These are phyloP conservation scores for Setomelanomma holmii DNA, from an alignment of 2,329 filamentous ascomycete genomes.

Conservation along the genomic window DNA sequence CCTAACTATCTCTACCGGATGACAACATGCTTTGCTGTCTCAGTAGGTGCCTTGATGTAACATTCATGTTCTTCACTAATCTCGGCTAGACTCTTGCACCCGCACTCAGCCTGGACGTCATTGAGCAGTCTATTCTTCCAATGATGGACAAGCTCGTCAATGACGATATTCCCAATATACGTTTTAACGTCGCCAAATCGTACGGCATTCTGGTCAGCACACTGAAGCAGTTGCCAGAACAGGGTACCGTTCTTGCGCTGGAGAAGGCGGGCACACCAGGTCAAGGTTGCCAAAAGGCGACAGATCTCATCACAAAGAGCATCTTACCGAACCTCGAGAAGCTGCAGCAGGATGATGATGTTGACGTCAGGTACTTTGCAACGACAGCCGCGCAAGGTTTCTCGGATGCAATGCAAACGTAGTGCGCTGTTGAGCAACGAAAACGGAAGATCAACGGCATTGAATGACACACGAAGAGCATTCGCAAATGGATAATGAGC, in stretches of 20 bases:
- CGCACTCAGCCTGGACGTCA: slow-evolving; percentile 91
- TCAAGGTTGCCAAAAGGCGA: slow-evolving; percentile 70
- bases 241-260: slow-evolving; percentile 83
- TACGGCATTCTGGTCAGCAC: slow-evolving; percentile 89
- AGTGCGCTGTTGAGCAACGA: slow-evolving; percentile 26
- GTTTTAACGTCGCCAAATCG: slow-evolving; percentile 99
- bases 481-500: slow-evolving; percentile 42
- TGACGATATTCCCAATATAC: slow-evolving; percentile 98
- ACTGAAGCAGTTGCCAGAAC: slow-evolving; percentile 87
- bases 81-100: slow-evolving; percentile 82
- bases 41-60: slow-evolving; percentile 66
- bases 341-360: slow-evolving; percentile 95
- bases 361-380: slow-evolving; percentile 97
- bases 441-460: slow-evolving; percentile 6
- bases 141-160: slow-evolving; percentile 94
- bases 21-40: slow-evolving; percentile 99
- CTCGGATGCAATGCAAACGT: slow-evolving; percentile 51
- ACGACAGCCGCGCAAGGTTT: slow-evolving; percentile 77
- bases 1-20: slow-evolving; percentile 99
- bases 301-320: slow-evolving; percentile 83
- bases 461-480: slow-evolving; percentile 38
- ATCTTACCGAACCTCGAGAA: slow-evolving; percentile 92
- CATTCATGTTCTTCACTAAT: slow-evolving; percentile 18
- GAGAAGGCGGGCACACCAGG: slow-evolving; percentile 75
- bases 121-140: slow-evolving; percentile 89